Base-by-base conservation (phyloP, 1,284 basidiomycete genomes). In the Sporisorium scitamineum region DNA sequence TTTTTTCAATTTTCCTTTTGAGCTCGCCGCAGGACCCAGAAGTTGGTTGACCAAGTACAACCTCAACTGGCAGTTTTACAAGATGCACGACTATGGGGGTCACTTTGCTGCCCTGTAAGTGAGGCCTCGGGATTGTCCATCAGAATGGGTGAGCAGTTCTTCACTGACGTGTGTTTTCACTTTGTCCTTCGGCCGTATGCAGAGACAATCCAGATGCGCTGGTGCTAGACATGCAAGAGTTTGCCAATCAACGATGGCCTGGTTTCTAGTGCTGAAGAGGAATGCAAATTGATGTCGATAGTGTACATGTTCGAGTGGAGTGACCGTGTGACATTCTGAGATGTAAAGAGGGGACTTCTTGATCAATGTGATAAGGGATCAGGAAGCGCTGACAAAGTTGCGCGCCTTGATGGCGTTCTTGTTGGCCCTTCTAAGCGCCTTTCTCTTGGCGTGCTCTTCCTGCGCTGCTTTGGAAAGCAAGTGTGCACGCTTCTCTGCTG, bases 301-400 rank as follows among this genome's bases (percentile, higher is more conserved):
- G 47, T 55, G 44, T 51, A 47, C 44, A 47, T 42, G 13, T 20
- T 16, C 37, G 22, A 31, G 29, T 37, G n/a, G 24, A 2, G 18
- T 22, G 7, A 24, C 24, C 20, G 42, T 34, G 47, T 48, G 22
- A 50, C 9, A 32, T 50, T n/a, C 18, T 16, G 45, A 45, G 26
- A 16, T 34, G n/a, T 10, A 22, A 52, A 10, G 7, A 24, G 10
- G 42, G 13, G 42, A n/a, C n/a, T n/a, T n/a, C n/a, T n/a, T n/a
- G n/a, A n/a, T n/a, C n/a, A n/a, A n/a, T n/a, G n/a, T n/a, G n/a
- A n/a, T 24, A 3, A 24, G 7, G 10, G 44, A 8, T 22, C 61
- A 81, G 37, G 75, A 72, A 54, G 80, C 71, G 32, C 71, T 74
- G 55, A 83, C 70, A 67, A 83, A 83, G 73, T 83, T 83, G 14